Conservation (phyloP, 257 asterid genomes). For the Solanum medicagineum region DNA sequence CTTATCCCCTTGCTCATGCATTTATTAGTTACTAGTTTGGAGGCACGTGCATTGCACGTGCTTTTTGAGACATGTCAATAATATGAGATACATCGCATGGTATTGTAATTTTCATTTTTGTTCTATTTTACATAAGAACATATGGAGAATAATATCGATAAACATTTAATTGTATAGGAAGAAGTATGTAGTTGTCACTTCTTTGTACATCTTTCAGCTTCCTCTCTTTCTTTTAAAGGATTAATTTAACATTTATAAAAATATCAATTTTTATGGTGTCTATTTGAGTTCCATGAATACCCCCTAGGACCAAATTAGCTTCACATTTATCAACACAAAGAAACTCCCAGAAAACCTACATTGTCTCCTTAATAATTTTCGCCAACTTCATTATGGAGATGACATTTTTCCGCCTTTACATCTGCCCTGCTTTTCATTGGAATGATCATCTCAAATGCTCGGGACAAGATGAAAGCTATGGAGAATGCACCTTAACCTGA, state of each 20-base stretch:
- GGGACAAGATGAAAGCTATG: conserved; percentile 69
- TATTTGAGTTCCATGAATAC: conserved; percentile 10
- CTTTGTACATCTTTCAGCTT: conserved; percentile 39
- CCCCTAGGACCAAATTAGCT: conserved; percentile 10
- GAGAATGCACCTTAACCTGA: conserved; percentile 35
- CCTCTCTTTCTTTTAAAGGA: conserved; percentile 66
- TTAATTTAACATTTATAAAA: conserved; percentile 16
- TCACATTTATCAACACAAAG: conserved; percentile 50
- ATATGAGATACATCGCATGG: too few species aligned
- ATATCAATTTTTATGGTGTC: conserved; percentile 25
- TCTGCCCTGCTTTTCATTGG: conserved; percentile 33
- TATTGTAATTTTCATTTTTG: too few species aligned
- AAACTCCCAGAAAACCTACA: conserved; percentile 50
- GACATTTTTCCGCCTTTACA: conserved; percentile 17
- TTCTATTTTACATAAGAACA: too few species aligned
- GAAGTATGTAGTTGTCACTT: conserved; percentile 45
- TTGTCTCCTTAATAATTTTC: conserved; percentile 38
- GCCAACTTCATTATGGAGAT: conserved; percentile 33
- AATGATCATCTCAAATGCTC: conserved; percentile 54
- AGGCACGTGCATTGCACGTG: too few species aligned
- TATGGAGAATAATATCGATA: too few species aligned
- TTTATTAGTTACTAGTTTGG: too few species aligned
- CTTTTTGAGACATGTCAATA: too few species aligned
- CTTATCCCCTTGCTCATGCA: too few species aligned
- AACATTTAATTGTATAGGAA: too few species aligned